Evolutionary conservation across 2,329 filamentous ascomycete genomes (phyloP), one percentile per base, ranked within the genome.

Genomic region (Neobulgaria alba): DNA sequence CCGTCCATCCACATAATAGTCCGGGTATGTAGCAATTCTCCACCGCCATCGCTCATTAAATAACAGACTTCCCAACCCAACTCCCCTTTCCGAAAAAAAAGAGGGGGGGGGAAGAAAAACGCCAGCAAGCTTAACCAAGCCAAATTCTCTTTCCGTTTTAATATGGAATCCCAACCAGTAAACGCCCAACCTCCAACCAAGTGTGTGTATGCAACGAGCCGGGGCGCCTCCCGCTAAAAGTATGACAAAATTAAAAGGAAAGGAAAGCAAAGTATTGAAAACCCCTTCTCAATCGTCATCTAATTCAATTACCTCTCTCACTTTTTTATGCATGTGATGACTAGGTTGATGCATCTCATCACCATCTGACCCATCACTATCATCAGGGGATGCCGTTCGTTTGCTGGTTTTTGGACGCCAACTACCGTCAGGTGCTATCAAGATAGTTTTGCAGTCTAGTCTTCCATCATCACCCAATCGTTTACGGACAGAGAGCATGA

Each of bases 401-500:
- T 66, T 61, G 7, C 51, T 49, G 20, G 46, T 31, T 47, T 71
- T 75, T 3, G 73, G 61, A 36, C 65, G 67, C 85, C 85, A 92
- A 1, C 61, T 67, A 0, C 84, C 83, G 57, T 85, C 73, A 1
- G 69, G 63, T 14, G 72, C 65, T 2, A 89, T 72, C 4, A 75
- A 61, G 39, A 90, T 82, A 1, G 76, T 71, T 49, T 77, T 76
- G 0, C 67, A 69, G 16, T 66, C 61, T 20, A 79, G 56, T 29
- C 68, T 62, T 14, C 69, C 64, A 18, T 67, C 61, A 9, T 58
- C 51, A 31, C 67, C 65, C 9, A 93, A 65, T 34, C 71, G 59
- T 1, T 61, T 54, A 10, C 77, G 71, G 0, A 95, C 77, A 0
- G 73, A 63, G 10, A 69, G 57, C 33, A 95, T 67, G 57, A 88